phyloP scores from a whole-genome alignment of 2,329 filamentous ascomycete species.

The Colletotrichum spaethianum region DNA sequence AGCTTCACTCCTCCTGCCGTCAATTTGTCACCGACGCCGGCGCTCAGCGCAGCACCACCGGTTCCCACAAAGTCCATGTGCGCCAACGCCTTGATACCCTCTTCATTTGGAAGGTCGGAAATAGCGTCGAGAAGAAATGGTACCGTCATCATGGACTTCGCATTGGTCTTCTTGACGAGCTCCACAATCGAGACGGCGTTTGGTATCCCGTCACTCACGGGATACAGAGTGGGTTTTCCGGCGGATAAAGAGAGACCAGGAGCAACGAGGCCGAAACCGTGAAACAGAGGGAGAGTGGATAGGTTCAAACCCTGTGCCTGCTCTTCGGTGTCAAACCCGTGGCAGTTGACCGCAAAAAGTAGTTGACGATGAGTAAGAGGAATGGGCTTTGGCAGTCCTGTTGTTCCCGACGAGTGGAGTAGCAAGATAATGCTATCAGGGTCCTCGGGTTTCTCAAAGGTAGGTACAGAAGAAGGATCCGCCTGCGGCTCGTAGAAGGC shows the following conservation, averaged over 20 bases:
- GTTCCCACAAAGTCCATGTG: constrained; percentile 49
- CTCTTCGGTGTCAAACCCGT: constrained; percentile 44
- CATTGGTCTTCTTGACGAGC: constrained; percentile 43
- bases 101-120: constrained; percentile 30
- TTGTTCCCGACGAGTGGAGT: constrained; percentile 53
- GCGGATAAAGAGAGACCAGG: constrained; percentile 49
- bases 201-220: constrained; percentile 46
- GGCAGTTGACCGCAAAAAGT: constrained; percentile 48
- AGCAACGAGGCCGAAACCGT: constrained; percentile 52
- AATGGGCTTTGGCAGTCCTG: constrained; percentile 54
- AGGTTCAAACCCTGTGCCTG: constrained; percentile 46
- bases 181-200: constrained; percentile 45
- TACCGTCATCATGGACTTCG: constrained; percentile 51
- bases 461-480: too few species aligned
- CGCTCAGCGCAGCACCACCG: constrained; percentile 51
- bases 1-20: constrained; percentile 46
- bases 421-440: too few species aligned
- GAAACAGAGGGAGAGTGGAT: constrained; percentile 53
- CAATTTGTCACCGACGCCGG: constrained; percentile 45
- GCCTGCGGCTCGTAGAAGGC: too few species aligned
- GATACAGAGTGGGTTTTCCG: constrained; percentile 49
- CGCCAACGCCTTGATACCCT: constrained; percentile 34
- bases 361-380: constrained; percentile 48
- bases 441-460: too few species aligned
- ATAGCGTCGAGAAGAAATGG: constrained; percentile 54